Percentiles rank a stretch among this genome's conserved stretches.
Conservation (phyloP, 192 early-diverging fungal species). For the Coemansia sp. region DNA sequence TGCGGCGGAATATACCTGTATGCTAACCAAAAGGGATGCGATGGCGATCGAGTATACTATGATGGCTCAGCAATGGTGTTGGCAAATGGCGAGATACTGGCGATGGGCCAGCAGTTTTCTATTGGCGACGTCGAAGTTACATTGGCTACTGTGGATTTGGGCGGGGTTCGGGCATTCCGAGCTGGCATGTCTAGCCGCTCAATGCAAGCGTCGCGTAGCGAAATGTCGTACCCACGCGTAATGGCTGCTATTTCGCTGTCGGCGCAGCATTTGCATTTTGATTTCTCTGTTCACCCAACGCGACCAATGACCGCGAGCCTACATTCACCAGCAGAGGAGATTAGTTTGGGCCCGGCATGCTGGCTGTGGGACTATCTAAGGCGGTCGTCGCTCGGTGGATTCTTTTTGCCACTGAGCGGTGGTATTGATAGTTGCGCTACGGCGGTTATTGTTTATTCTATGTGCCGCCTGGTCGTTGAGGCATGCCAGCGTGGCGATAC, state of each 20-base stretch:
- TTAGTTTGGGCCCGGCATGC: constrained; percentile 92
- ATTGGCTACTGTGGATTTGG: constrained; percentile 87
- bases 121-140: constrained; percentile 93
- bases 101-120: constrained; percentile 90
- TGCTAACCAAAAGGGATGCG: constrained; percentile 95
- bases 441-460: constrained; percentile 70
- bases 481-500: constrained; percentile 49
- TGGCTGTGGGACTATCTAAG: constrained; percentile 99
- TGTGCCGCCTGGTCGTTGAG: constrained; percentile 60
- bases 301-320: constrained; percentile 51
- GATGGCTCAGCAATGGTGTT: constrained; percentile 91
- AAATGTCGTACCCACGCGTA: constrained; percentile 67
- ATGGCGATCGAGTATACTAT: constrained; percentile 97
- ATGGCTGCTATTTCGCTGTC: constrained; percentile 60
- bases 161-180: constrained; percentile 82
- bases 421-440: constrained; percentile 97
- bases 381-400: constrained; percentile 84
- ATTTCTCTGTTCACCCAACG: constrained; percentile 15
- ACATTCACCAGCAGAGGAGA: constrained; percentile 86
- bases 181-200: constrained; percentile 70
- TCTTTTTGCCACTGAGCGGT: constrained; percentile 94
- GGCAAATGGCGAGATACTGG: constrained; percentile 86
- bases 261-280: constrained; percentile 34
- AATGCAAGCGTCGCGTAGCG: constrained; percentile 69
- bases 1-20: constrained; percentile 95